These are phyloP conservation scores for Boeremia lycopersici DNA, from an alignment of 2,329 filamentous ascomycete species.

Conservation along the genomic window DNA sequence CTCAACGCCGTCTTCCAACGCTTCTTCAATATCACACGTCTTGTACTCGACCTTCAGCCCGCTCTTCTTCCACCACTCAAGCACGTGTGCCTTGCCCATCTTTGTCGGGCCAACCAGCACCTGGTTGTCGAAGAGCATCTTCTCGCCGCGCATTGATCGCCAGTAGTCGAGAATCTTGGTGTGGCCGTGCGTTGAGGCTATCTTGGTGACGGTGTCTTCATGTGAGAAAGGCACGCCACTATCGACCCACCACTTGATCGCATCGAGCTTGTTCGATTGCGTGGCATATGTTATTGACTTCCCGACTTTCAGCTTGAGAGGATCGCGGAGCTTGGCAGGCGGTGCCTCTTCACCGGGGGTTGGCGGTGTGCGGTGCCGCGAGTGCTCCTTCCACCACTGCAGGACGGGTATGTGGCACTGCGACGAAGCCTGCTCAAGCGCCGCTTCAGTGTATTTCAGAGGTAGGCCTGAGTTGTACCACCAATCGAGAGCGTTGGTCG, in stretches of 20 bases:
- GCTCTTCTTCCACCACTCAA: slow-evolving; percentile 90
- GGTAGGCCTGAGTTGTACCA: slow-evolving; percentile 83
- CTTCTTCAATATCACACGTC: slow-evolving; percentile 94
- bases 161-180: slow-evolving; percentile 84
- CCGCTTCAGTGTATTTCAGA: slow-evolving; percentile 83
- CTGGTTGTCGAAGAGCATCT: slow-evolving; percentile 81
- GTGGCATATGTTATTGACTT: slow-evolving; percentile 84
- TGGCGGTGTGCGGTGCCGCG: slow-evolving; percentile 49
- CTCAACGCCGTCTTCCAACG: slow-evolving; percentile 82
- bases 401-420: slow-evolving; percentile 85
- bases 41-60: slow-evolving; percentile 86
- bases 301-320: slow-evolving; percentile 73
- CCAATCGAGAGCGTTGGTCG: slow-evolving; percentile 85
- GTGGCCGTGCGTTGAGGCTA: slow-evolving; percentile 84
- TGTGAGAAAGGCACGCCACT: slow-evolving; percentile 80
- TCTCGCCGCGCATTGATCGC: slow-evolving; percentile 74
- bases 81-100: slow-evolving; percentile 79
- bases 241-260: slow-evolving; percentile 86
- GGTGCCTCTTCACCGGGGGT: slow-evolving; percentile 23
- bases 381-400: slow-evolving; percentile 88
- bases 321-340: slow-evolving; percentile 20
- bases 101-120: slow-evolving; percentile 87
- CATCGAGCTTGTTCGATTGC: slow-evolving; percentile 77
- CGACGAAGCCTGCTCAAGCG: slow-evolving; percentile 84
- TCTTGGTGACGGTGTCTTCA: slow-evolving; percentile 80